These are phyloP conservation scores for Stentor coeruleus DNA, from an alignment of 73 alveolate species.

Conservation along the genomic window DNA sequence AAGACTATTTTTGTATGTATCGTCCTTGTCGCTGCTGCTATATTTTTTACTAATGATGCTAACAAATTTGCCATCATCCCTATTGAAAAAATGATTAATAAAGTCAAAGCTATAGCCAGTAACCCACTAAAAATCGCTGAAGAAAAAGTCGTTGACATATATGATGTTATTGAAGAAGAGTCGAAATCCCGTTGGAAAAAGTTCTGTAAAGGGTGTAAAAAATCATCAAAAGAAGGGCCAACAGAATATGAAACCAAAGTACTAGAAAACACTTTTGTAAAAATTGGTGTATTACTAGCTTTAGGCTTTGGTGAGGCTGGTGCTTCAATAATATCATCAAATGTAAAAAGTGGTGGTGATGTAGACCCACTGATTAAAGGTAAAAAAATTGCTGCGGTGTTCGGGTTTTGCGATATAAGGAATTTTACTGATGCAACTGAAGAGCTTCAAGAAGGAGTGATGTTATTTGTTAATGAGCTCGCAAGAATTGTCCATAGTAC, in stretches of 20 bases:
- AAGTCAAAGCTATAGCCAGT: conserved; percentile 58
- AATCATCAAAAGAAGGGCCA: neutral
- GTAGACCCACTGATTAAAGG: conserved; percentile 98
- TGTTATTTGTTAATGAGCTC: conserved; percentile 68
- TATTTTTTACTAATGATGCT: conserved; percentile 63
- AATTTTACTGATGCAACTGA: conserved; percentile 97
- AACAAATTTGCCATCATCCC: conserved; percentile 57
- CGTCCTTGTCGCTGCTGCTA: conserved; percentile 56
- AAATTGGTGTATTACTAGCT: conserved; percentile 96
- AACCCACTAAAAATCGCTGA: conserved; percentile 55
- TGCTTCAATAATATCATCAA: conserved; percentile 81
- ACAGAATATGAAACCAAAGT: conserved; percentile 76
- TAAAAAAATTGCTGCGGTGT: conserved; percentile 82
- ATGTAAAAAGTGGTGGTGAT: conserved; percentile 88
- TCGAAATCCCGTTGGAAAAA: neutral
- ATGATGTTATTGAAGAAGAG: neutral
- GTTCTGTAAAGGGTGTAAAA: neutral
- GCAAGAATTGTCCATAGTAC: conserved; percentile 85
- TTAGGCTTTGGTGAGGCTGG: conserved; percentile 99
- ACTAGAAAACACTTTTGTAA: conserved; percentile 88
- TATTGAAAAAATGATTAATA: conserved; percentile 60
- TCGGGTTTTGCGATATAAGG: conserved; percentile 98
- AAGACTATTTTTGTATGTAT: conserved; percentile 59
- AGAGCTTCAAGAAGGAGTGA: conserved; percentile 83
- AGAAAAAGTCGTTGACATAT: neutral